Percentiles rank a stretch among this genome's conserved stretches.
These are phyloP conservation scores for Aureobasidium sp. DNA, from an alignment of 2,329 filamentous ascomycete species.

Conservation along the genomic window DNA sequence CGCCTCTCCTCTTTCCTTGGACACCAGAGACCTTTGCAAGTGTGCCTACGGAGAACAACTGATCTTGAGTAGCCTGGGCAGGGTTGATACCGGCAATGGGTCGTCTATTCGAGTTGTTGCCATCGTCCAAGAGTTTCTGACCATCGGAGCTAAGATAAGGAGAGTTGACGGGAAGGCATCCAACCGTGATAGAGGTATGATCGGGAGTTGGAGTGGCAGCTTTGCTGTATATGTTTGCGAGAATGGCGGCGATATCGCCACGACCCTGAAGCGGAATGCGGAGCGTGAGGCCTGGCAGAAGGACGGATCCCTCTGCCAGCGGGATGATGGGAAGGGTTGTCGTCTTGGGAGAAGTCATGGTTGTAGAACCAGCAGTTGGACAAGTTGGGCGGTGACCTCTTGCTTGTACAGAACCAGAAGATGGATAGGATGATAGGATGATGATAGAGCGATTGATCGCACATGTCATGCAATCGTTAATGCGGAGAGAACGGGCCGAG, in stretches of 20 bases:
- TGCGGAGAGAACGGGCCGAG: slow-evolving; percentile 12
- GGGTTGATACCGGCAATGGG: slow-evolving; percentile 51
- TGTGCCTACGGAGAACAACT: slow-evolving; percentile 78
- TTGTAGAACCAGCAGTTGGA: background rate
- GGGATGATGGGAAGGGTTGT: slow-evolving; percentile 65
- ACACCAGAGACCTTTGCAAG: slow-evolving; percentile 49
- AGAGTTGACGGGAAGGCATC: slow-evolving; percentile 79
- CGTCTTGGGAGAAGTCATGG: slow-evolving; percentile 15
- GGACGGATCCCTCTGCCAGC: slow-evolving; percentile 69
- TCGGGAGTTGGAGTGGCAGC: slow-evolving; percentile 58
- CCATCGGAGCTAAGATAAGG: slow-evolving; percentile 67
- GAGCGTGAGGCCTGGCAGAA: slow-evolving; percentile 78
- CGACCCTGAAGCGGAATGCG: slow-evolving; percentile 78
- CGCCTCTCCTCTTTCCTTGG: slow-evolving; percentile 40
- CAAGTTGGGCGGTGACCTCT: background rate
- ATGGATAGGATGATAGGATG: background rate
- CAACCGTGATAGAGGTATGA: slow-evolving; percentile 66
- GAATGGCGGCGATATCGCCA: slow-evolving; percentile 79
- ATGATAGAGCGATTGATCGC: background rate
- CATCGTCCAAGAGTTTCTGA: slow-evolving; percentile 64
- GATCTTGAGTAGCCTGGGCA: slow-evolving; percentile 41
- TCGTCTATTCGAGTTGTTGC: slow-evolving; percentile 36
- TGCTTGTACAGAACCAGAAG: background rate
- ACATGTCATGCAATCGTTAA: slow-evolving; percentile 8
- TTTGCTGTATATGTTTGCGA: slow-evolving; percentile 76